phyloP scores from a whole-genome alignment of 257 asterid species.

The Solanum sejunctum region DNA sequence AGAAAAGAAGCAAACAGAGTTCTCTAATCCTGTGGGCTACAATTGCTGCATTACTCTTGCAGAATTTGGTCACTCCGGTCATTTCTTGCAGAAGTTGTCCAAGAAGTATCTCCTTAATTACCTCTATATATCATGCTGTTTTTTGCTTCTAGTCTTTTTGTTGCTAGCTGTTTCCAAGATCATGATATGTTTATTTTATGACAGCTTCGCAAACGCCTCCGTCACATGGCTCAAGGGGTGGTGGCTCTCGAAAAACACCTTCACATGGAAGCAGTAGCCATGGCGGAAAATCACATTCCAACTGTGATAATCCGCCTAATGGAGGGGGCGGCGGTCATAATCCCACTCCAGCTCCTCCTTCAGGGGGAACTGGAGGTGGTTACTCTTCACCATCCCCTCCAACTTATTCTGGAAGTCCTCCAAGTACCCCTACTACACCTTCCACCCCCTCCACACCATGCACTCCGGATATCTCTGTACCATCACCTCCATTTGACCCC shows the following conservation, averaged over 20 bases:
- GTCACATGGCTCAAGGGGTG: conserved; percentile 35
- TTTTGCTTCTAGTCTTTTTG: neutral
- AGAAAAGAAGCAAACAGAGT: conserved; percentile 19
- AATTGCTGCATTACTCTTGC: conserved; percentile 36
- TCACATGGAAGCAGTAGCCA: conserved; percentile 29
- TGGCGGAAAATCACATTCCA: conserved; percentile 42
- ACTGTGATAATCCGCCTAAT: conserved; percentile 60
- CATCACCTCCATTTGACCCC: neutral
- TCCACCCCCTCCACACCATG: neutral
- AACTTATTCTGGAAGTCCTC: conserved; percentile 3
- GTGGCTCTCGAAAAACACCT: conserved; percentile 33
- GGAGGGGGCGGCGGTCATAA: conserved; percentile 40
- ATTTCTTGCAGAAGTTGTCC: conserved; percentile 29
- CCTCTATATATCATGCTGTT: neutral
- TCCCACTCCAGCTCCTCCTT: conserved; percentile 32
- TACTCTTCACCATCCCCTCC: neutral
- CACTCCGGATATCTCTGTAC: neutral
- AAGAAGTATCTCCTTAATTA: conserved; percentile 11
- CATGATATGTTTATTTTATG: neutral
- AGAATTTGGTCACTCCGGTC: conserved; percentile 27
- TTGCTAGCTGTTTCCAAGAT: neutral
- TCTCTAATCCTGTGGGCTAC: conserved; percentile 32
- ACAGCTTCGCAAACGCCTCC: conserved; percentile 37
- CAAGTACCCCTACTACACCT: neutral
- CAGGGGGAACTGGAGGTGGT: neutral